Conservation (phyloP, 2,329 filamentous ascomycete species). For the Aspergillus ochraceus region DNA sequence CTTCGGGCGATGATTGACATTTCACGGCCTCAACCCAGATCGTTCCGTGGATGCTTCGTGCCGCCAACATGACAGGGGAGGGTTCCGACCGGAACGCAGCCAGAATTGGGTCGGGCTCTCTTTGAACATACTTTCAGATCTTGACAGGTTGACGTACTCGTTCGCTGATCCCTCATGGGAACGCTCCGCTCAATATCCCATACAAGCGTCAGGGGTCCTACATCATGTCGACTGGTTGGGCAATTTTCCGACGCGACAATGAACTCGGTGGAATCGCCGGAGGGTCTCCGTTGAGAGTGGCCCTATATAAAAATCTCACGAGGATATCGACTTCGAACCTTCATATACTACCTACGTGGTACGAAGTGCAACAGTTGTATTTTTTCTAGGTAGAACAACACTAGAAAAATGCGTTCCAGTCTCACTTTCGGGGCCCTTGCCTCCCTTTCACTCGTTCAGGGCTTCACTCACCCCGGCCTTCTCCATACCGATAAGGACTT, state of each 20-base stretch:
- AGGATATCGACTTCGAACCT: no score
- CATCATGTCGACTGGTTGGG: not conserved
- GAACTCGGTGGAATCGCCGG: not conserved
- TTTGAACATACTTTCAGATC: not conserved
- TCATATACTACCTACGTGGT: no score
- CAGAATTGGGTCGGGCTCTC: no score
- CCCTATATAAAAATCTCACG: not conserved
- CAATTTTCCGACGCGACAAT: not conserved
- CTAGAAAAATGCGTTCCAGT: not conserved
- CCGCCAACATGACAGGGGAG: not conserved
- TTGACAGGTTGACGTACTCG: not conserved
- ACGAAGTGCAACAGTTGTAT: no score
- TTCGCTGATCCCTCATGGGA: not conserved
- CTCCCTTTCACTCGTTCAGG: not conserved
- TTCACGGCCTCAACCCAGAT: not conserved
- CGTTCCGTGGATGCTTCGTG: not conserved
- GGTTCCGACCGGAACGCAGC: not conserved
- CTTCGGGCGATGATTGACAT: not conserved
- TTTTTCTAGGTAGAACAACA: not conserved
- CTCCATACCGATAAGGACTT: conserved; percentile 42
- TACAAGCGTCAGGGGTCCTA: not conserved
- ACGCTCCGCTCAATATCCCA: not conserved
- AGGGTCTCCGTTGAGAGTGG: not conserved
- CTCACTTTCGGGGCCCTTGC: not conserved
- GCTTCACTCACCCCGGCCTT: conserved; percentile 24